These are phyloP conservation scores for Begonia masoniana DNA, from an alignment of 306 rosid genomes.

Conservation along the genomic window DNA sequence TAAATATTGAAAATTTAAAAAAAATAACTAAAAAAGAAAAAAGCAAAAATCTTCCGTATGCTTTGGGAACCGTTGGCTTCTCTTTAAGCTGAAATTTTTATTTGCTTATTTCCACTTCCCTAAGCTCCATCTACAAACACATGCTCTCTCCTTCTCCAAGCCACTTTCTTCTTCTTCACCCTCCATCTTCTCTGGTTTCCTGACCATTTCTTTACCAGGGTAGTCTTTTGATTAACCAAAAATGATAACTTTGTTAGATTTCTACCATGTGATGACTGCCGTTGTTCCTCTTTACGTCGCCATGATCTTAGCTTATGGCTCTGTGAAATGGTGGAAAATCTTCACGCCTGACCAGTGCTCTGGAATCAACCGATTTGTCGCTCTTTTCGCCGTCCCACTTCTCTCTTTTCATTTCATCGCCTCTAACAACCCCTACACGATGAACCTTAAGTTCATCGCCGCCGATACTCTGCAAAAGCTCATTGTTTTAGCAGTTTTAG, in stretches of 20 bases:
- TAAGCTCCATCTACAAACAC: constrained; percentile 9
- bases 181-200: neutral
- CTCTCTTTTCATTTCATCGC: constrained; percentile 89
- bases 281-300: constrained; percentile 92
- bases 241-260: constrained; percentile 61
- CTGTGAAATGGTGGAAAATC: constrained; percentile 95
- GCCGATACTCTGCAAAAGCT: constrained; percentile 85
- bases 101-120: constrained; percentile 3
- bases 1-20: neutral
- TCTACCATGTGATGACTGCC: constrained; percentile 91
- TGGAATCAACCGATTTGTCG: constrained; percentile 83
- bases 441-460: constrained; percentile 69
- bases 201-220: constrained; percentile 5
- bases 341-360: constrained; percentile 88
- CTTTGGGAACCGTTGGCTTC: constrained; percentile 10
- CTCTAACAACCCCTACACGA: constrained; percentile 61
- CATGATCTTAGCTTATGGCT: constrained; percentile 80
- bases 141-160: constrained; percentile 2
- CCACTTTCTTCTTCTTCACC: constrained; percentile 8
- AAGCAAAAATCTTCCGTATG: constrained; percentile 8
- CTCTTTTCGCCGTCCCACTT: constrained; percentile 80
- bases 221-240: neutral
- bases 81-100: constrained; percentile 4
- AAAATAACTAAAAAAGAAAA: neutral
- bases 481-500: constrained; percentile 44